Base-by-base conservation (phyloP, 768 basidiomycete genomes). In the Amanita pseudoporphyria region DNA sequence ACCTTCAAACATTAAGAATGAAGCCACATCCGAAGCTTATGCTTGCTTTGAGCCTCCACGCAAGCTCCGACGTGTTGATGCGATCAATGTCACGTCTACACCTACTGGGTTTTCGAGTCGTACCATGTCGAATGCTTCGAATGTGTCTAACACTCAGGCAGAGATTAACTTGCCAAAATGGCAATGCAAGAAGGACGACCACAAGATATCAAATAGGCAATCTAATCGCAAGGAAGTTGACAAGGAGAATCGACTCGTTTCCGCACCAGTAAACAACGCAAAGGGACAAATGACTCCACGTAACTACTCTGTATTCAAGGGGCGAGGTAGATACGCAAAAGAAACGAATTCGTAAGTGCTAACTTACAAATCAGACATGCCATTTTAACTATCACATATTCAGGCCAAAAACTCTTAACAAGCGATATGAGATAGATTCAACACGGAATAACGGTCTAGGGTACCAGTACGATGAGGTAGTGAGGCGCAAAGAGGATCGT, bases 391-490 rank as follows among this genome's bases (percentile, higher is more conserved):
- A 31, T 46, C 38, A 32, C 14, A 42, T 30, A 16, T 26, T 47
- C 7, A 58, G 56, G 32, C 60, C 67, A 9, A 64, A 61, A 22
- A 76, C 79, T 2, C 80, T 87, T 57, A 87, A 83, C 55, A 71
- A 78, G 5, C 61, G 67, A 7, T 92, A 78, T 60, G 76, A 77
- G 48, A 84, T 94, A 45, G 72, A 87, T 54, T 76, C 80, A 3
- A 64, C 65, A 6, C 68, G 64, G 31, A 95, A 95, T 60, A 69
- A 72, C 0, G 91, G 88, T 0, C 40, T 78, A 9, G 66, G 69
- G 37, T 84, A 76, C 60, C 80, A 82, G 55, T 95, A 75, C 57
- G 84, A 91, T 38, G 81, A 83, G 43, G 84, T 87, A n/a, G 82
- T 86, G 13, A 69, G 89, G 18, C 70, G 69, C 31, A 82, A 73